Conservation (phyloP, 2,329 filamentous ascomycete genomes). For the Venturia aucupariae region DNA sequence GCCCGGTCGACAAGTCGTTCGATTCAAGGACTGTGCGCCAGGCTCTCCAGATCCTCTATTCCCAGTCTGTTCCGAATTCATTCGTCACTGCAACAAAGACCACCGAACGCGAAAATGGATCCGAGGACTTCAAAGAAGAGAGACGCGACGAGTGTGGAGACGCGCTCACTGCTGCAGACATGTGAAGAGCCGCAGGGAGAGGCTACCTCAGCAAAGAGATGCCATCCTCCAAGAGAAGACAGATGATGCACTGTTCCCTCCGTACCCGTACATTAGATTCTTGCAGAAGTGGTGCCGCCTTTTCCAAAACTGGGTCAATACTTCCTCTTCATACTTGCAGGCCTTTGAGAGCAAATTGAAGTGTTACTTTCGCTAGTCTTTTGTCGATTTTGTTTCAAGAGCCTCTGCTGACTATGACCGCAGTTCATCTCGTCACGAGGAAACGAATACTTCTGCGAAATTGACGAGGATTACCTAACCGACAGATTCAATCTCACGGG, state of each 20-base stretch:
- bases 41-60: neutral
- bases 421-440: slow-evolving; percentile 97
- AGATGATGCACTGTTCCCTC: neutral
- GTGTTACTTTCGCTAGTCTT: neutral
- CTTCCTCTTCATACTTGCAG: neutral
- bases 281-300: neutral
- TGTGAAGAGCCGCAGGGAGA: too few species aligned
- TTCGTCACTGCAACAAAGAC: neutral
- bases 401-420: neutral
- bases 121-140: neutral
- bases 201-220: too few species aligned
- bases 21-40: neutral
- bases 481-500: slow-evolving; percentile 97
- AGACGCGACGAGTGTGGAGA: neutral
- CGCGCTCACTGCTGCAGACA: too few species aligned
- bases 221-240: too few species aligned
- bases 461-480: slow-evolving; percentile 96
- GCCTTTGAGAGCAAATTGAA: too few species aligned
- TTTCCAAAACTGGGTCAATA: neutral
- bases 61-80: neutral
- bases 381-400: neutral
- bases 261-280: neutral
- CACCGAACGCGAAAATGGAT: neutral
- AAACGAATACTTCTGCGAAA: slow-evolving; percentile 99
- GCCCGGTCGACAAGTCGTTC: neutral